Evolutionary conservation across 441 rosid genomes (phyloP).

Genomic region (Biscutella auriculata): DNA sequence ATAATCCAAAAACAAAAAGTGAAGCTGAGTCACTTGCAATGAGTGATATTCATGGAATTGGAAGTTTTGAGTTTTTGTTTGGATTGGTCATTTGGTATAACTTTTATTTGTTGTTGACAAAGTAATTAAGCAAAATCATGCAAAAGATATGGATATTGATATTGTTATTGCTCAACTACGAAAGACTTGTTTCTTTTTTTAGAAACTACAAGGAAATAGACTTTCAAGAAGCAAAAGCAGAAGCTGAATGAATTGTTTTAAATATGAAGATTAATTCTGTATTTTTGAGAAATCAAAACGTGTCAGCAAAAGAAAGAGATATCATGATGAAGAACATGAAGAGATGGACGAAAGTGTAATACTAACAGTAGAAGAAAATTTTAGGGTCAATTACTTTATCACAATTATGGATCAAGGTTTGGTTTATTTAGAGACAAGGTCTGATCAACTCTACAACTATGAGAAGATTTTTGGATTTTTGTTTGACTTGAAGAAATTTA

Average conservation of each 20-base stretch:
- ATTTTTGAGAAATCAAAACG: not conserved
- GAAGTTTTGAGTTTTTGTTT: not conserved
- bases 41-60: not conserved
- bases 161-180: not conserved
- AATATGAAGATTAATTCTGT: not conserved
- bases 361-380: too few species aligned
- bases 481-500: too few species aligned
- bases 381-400: too few species aligned
- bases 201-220: not conserved
- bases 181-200: not conserved
- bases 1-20: not conserved
- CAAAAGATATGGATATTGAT: not conserved
- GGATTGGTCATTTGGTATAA: not conserved
- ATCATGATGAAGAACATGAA: not conserved
- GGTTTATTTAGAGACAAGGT: too few species aligned
- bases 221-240: not conserved
- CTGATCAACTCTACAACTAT: too few species aligned
- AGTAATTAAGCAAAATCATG: not conserved
- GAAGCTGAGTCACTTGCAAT: not conserved
- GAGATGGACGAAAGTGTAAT: too few species aligned
- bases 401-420: too few species aligned
- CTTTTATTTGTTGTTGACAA: not conserved
- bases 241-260: not conserved
- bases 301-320: not conserved
- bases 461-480: too few species aligned